A percentile compares a stretch with the other conserved stretches of the same genome.
Evolutionary conservation across 441 rosid species (phyloP).

Genomic region (Populus hybrid): DNA sequence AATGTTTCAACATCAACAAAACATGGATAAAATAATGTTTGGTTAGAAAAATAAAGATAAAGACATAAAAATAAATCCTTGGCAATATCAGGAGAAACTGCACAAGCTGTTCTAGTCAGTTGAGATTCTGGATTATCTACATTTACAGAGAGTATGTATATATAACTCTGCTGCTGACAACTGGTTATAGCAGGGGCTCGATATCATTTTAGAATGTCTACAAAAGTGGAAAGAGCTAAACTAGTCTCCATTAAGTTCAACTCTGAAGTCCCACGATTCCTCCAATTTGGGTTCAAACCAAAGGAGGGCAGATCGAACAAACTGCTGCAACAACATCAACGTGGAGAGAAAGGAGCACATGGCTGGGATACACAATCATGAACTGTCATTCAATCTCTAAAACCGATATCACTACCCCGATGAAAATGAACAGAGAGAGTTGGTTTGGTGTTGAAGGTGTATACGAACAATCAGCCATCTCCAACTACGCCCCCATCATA

Average conservation of each 20-base stretch:
- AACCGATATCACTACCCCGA: neutral
- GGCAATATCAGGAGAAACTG: neutral
- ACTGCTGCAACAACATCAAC: neutral
- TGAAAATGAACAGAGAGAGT: neutral
- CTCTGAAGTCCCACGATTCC: neutral
- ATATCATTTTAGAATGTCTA: neutral
- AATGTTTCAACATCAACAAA: too few species aligned
- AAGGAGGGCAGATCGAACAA: neutral
- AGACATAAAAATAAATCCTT: too few species aligned
- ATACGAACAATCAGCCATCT: slow-evolving; percentile 2
- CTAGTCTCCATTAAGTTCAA: neutral
- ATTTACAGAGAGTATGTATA: neutral
- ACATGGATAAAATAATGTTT: too few species aligned
- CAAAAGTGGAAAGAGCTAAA: neutral
- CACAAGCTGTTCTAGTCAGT: neutral
- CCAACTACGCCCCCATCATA: neutral
- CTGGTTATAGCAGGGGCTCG: neutral
- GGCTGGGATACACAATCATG: neutral
- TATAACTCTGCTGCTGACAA: neutral
- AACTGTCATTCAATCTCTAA: neutral
- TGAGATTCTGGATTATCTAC: neutral
- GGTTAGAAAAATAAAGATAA: too few species aligned
- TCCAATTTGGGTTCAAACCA: neutral
- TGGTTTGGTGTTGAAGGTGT: neutral
- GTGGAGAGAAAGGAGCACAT: neutral